These are phyloP conservation scores for Golubevia sp. DNA, from an alignment of 1,284 basidiomycete species.

Conservation along the genomic window DNA sequence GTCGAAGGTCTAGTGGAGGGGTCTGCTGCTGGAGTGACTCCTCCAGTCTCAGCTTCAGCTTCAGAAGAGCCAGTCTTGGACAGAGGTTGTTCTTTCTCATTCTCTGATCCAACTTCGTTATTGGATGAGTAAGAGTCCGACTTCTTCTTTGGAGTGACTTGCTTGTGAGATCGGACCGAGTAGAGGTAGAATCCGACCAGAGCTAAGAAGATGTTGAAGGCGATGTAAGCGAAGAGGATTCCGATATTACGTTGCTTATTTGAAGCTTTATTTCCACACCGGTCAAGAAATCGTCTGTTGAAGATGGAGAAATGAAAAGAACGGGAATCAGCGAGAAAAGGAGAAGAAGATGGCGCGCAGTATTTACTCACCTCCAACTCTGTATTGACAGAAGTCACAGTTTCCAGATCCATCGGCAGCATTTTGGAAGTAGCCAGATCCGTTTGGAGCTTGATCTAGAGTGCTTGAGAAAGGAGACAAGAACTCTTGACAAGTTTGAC, in stretches of 20 bases:
- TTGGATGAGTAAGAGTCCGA: too few species aligned
- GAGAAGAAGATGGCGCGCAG: too few species aligned
- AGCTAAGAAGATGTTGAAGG: conserved; percentile 41
- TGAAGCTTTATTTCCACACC: conserved; percentile 26
- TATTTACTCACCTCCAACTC: background rate
- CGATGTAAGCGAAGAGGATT: conserved; percentile 44
- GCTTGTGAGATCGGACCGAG: conserved; percentile 4
- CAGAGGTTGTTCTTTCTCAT: too few species aligned
- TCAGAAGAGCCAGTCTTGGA: too few species aligned
- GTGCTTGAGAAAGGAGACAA: conserved; percentile 27
- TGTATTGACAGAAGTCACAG: too few species aligned
- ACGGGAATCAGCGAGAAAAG: background rate
- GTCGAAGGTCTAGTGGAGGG: too few species aligned
- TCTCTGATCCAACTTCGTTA: too few species aligned
- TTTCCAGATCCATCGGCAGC: too few species aligned
- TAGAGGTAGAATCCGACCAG: conserved; percentile 32
- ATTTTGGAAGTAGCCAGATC: conserved; percentile 4
- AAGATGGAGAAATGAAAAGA: conserved; percentile 6
- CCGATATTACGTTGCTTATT: conserved; percentile 35
- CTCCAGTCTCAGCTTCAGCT: too few species aligned
- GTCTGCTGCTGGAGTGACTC: too few species aligned
- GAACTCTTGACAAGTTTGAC: conserved; percentile 34
- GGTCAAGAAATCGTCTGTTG: conserved; percentile 30
- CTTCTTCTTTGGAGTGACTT: too few species aligned
- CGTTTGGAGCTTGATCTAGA: conserved; percentile 16